Evolutionary conservation across 1,284 basidiomycete genomes (phyloP).

Genomic region (Abortiporus biennis): DNA sequence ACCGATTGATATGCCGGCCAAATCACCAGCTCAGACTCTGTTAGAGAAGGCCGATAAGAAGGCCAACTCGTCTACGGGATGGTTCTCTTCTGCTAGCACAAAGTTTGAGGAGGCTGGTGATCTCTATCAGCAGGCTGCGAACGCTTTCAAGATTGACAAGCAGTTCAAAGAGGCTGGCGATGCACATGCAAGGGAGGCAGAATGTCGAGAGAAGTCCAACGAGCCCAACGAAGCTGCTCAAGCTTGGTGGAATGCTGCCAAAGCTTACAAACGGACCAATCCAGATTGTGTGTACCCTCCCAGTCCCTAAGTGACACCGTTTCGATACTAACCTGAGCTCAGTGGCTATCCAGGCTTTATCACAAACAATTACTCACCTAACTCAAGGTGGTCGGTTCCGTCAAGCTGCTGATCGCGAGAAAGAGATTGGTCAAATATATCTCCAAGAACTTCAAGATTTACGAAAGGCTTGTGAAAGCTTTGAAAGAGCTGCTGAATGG

Average conservation of each 20-base stretch:
- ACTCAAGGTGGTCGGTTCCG: constrained; percentile 87
- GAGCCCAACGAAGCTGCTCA: constrained; percentile 92
- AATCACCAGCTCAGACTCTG: constrained; percentile 63
- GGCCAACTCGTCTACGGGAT: constrained; percentile 74
- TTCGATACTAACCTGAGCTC: constrained; percentile 6
- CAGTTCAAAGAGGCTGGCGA: constrained; percentile 88
- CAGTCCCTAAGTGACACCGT: neutral
- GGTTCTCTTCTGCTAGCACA: constrained; percentile 77
- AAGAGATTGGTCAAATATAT: constrained; percentile 93
- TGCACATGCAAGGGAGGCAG: constrained; percentile 84
- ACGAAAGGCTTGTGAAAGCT: constrained; percentile 83
- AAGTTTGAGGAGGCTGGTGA: constrained; percentile 95
- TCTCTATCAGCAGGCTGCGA: constrained; percentile 91
- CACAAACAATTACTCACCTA: constrained; percentile 80
- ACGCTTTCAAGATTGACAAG: constrained; percentile 94
- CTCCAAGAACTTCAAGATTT: constrained; percentile 75
- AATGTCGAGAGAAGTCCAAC: constrained; percentile 82
- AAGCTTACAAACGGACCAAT: constrained; percentile 85
- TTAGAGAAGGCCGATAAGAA: constrained; percentile 92
- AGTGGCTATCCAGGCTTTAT: constrained; percentile 92
- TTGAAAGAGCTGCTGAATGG: constrained; percentile 93
- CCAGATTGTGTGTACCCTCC: constrained; percentile 62
- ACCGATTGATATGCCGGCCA: constrained; percentile 30
- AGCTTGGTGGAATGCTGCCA: constrained; percentile 95
- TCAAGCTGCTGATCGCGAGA: constrained; percentile 96